Percentiles rank a stretch among this genome's conserved stretches.
These are phyloP conservation scores for Chlorella sp. DNA, from an alignment of 139 green algal species.

Conservation along the genomic window DNA sequence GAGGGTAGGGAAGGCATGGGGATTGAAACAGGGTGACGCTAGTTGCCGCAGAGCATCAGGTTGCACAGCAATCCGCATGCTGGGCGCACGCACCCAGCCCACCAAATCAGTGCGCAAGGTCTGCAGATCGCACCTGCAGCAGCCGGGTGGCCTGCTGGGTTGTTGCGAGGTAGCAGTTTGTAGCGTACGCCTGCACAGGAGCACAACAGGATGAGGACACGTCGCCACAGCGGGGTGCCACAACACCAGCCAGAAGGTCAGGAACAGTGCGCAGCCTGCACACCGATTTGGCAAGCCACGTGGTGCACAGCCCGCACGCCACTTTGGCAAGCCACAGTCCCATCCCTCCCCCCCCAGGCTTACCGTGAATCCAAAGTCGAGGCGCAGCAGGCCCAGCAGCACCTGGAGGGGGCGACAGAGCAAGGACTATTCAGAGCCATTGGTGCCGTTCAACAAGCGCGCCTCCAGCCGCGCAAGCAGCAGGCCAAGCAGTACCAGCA, in stretches of 20 bases:
- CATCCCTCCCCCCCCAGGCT: neutral
- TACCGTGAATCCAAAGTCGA: slow-evolving; percentile 70
- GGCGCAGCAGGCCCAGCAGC: slow-evolving; percentile 30
- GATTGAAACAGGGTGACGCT: too few relatives aligned
- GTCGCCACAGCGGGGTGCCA: neutral
- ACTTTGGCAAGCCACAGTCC: neutral
- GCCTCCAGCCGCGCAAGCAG: too few relatives aligned
- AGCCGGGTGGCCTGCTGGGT: slow-evolving; percentile 4
- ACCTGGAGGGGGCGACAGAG: neutral
- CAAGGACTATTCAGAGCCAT: neutral
- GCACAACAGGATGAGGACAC: too few relatives aligned
- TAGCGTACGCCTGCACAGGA: slow-evolving; percentile 27
- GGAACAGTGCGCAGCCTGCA: neutral
- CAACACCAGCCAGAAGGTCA: neutral
- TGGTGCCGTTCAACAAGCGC: neutral
- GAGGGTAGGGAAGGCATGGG: too few relatives aligned
- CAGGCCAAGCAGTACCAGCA: too few relatives aligned
- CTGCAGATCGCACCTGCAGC: slow-evolving; percentile 17
- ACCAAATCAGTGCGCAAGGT: neutral
- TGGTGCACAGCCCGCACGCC: neutral
- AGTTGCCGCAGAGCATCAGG: too few relatives aligned
- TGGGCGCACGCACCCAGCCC: neutral
- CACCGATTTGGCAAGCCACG: neutral
- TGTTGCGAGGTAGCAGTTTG: slow-evolving; percentile 58
- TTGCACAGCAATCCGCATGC: neutral